Percentiles rank a stretch among this genome's conserved stretches.
Evolutionary conservation across 116 monocot species (phyloP).

Genomic region (Cymodocea nodosa): DNA sequence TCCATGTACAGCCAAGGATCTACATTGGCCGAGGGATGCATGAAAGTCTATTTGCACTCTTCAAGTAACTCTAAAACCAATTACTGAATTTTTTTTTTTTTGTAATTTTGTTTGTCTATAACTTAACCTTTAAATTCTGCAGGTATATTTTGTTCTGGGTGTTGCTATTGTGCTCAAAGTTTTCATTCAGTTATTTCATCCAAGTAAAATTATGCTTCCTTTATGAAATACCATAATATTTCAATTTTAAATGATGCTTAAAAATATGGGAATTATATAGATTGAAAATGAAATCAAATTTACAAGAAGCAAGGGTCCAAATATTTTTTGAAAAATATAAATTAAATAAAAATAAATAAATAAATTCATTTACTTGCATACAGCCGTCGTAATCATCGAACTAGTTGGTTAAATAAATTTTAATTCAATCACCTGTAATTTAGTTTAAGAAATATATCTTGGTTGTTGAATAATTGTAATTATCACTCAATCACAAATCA

Average conservation of each 20-base stretch:
- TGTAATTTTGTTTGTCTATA: neutral
- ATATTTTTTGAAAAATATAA: too few relatives aligned
- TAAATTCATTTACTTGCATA: too few relatives aligned
- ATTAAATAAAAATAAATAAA: too few relatives aligned
- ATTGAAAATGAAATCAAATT: too few relatives aligned
- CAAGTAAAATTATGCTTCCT: slow-evolving; percentile 35
- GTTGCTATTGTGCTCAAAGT: slow-evolving; percentile 66
- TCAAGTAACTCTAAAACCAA: slow-evolving; percentile 51
- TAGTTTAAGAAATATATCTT: too few relatives aligned
- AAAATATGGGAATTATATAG: too few relatives aligned
- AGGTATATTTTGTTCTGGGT: slow-evolving; percentile 95
- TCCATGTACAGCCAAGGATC: slow-evolving; percentile 62
- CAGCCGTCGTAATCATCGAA: too few relatives aligned
- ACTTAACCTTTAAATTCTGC: slow-evolving; percentile 2
- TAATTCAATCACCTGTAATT: too few relatives aligned
- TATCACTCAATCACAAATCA: too few relatives aligned
- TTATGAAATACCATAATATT: neutral
- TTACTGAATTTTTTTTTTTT: neutral
- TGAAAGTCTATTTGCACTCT: slow-evolving; percentile 86
- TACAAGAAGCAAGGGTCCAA: too few relatives aligned
- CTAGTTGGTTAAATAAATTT: too few relatives aligned
- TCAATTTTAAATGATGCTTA: neutral
- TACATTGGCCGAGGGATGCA: slow-evolving; percentile 99
- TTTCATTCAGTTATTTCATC: slow-evolving; percentile 74
- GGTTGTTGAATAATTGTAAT: too few relatives aligned